Evolutionary conservation across 306 rosid genomes (phyloP).

Genomic region (Prunus mume): DNA sequence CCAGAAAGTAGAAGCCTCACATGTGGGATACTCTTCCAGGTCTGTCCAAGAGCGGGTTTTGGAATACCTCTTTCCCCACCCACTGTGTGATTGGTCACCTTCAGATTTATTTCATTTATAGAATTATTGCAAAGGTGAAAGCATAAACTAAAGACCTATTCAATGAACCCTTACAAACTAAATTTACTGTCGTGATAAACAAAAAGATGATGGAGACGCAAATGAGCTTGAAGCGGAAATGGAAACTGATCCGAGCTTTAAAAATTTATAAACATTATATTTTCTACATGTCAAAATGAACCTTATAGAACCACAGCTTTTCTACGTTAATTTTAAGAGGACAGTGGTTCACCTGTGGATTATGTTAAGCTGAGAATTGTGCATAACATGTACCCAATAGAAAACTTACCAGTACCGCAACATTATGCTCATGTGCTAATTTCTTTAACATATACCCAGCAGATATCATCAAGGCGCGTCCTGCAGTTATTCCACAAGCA

Average conservation of each 20-base stretch:
- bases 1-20: slow-evolving; percentile 64
- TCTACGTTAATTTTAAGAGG: neutral
- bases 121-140: slow-evolving; percentile 7
- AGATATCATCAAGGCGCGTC: slow-evolving; percentile 82
- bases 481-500: slow-evolving; percentile 44
- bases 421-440: slow-evolving; percentile 72
- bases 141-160: neutral
- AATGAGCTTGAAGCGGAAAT: neutral
- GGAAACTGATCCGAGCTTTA: neutral
- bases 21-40: slow-evolving; percentile 89
- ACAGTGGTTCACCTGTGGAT: neutral
- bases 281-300: too few species aligned
- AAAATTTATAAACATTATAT: neutral
- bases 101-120: slow-evolving; percentile 29
- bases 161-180: slow-evolving; percentile 1
- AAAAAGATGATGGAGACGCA: neutral
- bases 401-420: slow-evolving; percentile 66
- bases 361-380: neutral
- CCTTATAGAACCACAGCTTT: neutral
- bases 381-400: neutral
- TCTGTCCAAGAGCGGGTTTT: slow-evolving; percentile 95
- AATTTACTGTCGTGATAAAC: neutral
- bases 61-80: slow-evolving; percentile 74
- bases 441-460: slow-evolving; percentile 79
- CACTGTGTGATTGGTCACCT: slow-evolving; percentile 93